Percentiles rank a stretch among this genome's conserved stretches.
Conservation (phyloP, 805 yeast genomes). For the Starmerella stigmatis region DNA sequence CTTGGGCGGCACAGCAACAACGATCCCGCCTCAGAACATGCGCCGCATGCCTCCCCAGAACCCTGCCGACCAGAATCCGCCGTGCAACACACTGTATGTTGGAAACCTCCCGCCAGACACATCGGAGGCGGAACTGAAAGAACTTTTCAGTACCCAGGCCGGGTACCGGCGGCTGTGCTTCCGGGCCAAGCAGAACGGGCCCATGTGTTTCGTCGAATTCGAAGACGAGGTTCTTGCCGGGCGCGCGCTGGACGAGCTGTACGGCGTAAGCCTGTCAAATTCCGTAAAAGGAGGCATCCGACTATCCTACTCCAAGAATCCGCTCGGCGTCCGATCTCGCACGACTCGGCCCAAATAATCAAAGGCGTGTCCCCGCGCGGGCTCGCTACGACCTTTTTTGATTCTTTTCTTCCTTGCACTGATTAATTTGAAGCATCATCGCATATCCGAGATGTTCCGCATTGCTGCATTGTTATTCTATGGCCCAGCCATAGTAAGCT, state of each 20-base stretch:
- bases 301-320: slow-evolving; percentile 87
- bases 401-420: not conserved
- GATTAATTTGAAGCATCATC: not conserved
- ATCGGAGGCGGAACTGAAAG: slow-evolving; percentile 81
- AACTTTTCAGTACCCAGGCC: slow-evolving; percentile 73
- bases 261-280: slow-evolving; percentile 84
- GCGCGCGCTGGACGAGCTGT: slow-evolving; percentile 82
- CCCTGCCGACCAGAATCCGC: slow-evolving; percentile 98
- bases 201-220: slow-evolving; percentile 98
- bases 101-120: slow-evolving; percentile 97
- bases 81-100: slow-evolving; percentile 92
- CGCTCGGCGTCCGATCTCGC: slow-evolving; percentile 85
- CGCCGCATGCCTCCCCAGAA: slow-evolving; percentile 48
- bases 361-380: no score
- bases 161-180: slow-evolving; percentile 91
- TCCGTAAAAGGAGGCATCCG: slow-evolving; percentile 90
- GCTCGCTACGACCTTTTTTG: no score
- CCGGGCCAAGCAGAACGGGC: slow-evolving; percentile 79
- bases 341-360: slow-evolving; percentile 15
- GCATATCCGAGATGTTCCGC: not conserved
- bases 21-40: slow-evolving; percentile 1
- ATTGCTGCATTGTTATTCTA: slow-evolving; percentile 2
- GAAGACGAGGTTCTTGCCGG: slow-evolving; percentile 93
- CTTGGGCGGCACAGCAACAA: no score
- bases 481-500: not conserved